phyloP scores from a whole-genome alignment of 345 rosid genomes.

The Linum lewisii region DNA sequence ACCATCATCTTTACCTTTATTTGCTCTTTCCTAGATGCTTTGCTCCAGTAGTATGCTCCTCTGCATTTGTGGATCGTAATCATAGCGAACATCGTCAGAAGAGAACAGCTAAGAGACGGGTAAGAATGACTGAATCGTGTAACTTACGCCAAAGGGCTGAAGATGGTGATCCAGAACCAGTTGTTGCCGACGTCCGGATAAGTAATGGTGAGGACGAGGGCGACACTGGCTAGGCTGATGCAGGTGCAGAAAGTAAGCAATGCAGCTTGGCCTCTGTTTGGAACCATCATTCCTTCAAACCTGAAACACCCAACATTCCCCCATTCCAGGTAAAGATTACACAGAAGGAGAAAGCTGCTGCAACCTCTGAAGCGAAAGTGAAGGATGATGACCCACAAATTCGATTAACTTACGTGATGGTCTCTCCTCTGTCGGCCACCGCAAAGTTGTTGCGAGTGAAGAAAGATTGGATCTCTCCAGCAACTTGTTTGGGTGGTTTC shows the following conservation, averaged over 20 bases:
- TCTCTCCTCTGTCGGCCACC: slow-evolving; percentile 79
- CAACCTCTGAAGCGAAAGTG: not conserved
- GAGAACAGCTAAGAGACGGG: too few species aligned
- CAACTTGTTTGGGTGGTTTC: slow-evolving; percentile 48
- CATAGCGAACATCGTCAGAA: too few species aligned
- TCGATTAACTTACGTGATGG: slow-evolving; percentile 55
- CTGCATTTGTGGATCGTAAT: slow-evolving; percentile 26
- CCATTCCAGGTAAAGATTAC: not conserved
- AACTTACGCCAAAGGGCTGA: slow-evolving; percentile 90
- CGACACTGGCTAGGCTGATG: slow-evolving; percentile 92
- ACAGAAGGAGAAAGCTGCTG: not conserved
- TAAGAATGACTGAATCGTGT: not conserved
- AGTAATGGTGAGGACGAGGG: slow-evolving; percentile 81
- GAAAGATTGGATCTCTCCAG: slow-evolving; percentile 84
- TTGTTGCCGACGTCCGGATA: slow-evolving; percentile 77
- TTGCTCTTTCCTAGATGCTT: slow-evolving; percentile 89
- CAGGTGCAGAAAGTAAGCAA: slow-evolving; percentile 87
- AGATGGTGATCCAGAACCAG: slow-evolving; percentile 72
- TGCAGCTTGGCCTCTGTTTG: slow-evolving; percentile 91
- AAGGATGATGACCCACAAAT: too few species aligned
- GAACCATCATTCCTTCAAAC: slow-evolving; percentile 83
- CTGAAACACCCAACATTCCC: slow-evolving; percentile 18
- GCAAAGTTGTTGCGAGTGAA: slow-evolving; percentile 76
- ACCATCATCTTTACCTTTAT: slow-evolving; percentile 75
- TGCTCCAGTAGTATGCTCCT: slow-evolving; percentile 80